phyloP scores from a whole-genome alignment of 345 rosid genomes.

The Theobroma cacao region DNA sequence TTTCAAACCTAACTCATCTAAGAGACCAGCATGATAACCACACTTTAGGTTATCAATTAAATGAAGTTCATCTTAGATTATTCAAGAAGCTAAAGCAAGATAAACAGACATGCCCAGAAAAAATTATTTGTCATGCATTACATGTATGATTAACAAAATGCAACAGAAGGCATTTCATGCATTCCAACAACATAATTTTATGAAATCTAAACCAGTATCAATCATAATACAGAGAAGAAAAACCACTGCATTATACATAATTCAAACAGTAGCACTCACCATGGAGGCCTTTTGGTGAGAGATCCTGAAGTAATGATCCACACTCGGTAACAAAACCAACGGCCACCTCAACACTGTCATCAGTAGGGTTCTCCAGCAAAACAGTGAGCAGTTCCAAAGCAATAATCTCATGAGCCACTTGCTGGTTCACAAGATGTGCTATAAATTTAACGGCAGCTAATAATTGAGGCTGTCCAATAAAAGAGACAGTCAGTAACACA shows the following conservation, averaged over 20 bases:
- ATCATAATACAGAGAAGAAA: not conserved
- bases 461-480: slow-evolving; percentile 65
- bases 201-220: not conserved
- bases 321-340: slow-evolving; percentile 88
- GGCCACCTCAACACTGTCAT: slow-evolving; percentile 96
- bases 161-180: not conserved
- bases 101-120: not conserved
- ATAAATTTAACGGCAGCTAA: slow-evolving; percentile 93
- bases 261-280: slow-evolving; percentile 36
- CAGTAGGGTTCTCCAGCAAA: slow-evolving; percentile 77
- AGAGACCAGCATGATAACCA: not conserved
- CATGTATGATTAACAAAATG: not conserved
- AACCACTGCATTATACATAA: not conserved
- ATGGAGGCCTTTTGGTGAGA: slow-evolving; percentile 82
- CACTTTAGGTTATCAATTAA: not conserved
- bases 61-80: not conserved
- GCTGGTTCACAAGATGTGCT: slow-evolving; percentile 94
- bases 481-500: not conserved
- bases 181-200: not conserved
- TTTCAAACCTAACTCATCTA: not conserved
- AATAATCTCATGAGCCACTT: slow-evolving; percentile 83
- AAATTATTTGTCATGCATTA: not conserved
- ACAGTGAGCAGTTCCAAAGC: slow-evolving; percentile 75
- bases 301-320: slow-evolving; percentile 90
- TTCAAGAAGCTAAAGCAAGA: not conserved